phyloP scores from a whole-genome alignment of 1,139 yeast genomes.

The Blastobotrys indianensis region DNA sequence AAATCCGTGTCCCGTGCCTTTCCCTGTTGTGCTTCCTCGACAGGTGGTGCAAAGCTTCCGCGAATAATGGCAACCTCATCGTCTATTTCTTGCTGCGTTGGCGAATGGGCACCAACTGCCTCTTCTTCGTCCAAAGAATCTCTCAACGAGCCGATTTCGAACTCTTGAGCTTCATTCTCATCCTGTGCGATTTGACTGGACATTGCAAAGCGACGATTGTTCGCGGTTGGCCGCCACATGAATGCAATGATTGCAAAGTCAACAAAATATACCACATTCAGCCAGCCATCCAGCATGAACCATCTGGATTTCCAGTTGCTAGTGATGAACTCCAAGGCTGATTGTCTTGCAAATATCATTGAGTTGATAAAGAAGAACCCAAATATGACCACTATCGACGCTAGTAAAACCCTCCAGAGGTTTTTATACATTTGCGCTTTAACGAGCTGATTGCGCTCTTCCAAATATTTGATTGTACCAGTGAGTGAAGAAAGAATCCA shows the following conservation, averaged over 20 bases:
- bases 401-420: slow-evolving; percentile 67
- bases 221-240: slow-evolving; percentile 97
- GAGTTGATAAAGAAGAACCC: slow-evolving; percentile 68
- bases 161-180: slow-evolving; percentile 58
- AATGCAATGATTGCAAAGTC: slow-evolving; percentile 82
- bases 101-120: slow-evolving; percentile 13
- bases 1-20: neutral
- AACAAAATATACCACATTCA: slow-evolving; percentile 76
- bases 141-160: slow-evolving; percentile 40
- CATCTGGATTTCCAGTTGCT: slow-evolving; percentile 89
- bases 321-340: slow-evolving; percentile 71
- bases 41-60: slow-evolving; percentile 6
- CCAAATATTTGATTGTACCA: slow-evolving; percentile 65
- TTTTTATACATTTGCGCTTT: slow-evolving; percentile 81
- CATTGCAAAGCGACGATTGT: slow-evolving; percentile 90
- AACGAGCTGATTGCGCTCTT: slow-evolving; percentile 84
- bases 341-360: slow-evolving; percentile 66
- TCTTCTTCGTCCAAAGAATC: slow-evolving; percentile 36
- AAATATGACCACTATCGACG: slow-evolving; percentile 52
- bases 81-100: slow-evolving; percentile 10
- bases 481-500: slow-evolving; percentile 69
- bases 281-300: slow-evolving; percentile 91
- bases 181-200: slow-evolving; percentile 88
- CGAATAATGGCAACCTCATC: slow-evolving; percentile 10
- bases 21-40: slow-evolving; percentile 3